phyloP scores from a whole-genome alignment of 2,329 filamentous ascomycete genomes.

The Fusarium penzigii region DNA sequence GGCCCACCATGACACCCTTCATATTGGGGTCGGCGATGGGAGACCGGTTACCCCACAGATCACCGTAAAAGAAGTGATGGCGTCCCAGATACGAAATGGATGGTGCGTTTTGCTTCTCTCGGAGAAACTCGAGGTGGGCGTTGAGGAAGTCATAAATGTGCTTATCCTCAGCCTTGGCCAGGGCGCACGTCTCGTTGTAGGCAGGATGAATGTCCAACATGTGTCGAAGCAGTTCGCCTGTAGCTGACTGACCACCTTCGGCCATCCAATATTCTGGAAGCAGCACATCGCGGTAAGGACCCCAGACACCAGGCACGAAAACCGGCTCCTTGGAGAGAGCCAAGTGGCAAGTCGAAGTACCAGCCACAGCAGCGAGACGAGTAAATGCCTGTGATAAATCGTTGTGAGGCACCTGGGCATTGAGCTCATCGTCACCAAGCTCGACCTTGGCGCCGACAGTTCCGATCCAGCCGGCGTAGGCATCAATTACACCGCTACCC shows the following conservation, averaged over 20 bases:
- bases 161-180: slow-evolving; percentile 78
- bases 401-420: slow-evolving; percentile 69
- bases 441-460: slow-evolving; percentile 97
- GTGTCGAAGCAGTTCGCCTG: slow-evolving; percentile 90
- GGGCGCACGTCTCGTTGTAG: slow-evolving; percentile 75
- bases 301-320: slow-evolving; percentile 96
- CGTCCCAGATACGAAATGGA: slow-evolving; percentile 82
- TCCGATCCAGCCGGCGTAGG: slow-evolving; percentile 97
- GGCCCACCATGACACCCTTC: slow-evolving; percentile 84
- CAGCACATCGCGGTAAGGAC: slow-evolving; percentile 91
- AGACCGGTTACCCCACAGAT: slow-evolving; percentile 94
- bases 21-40: slow-evolving; percentile 91
- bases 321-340: slow-evolving; percentile 93
- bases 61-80: slow-evolving; percentile 98
- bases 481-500: slow-evolving; percentile 95
- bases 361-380: slow-evolving; percentile 88
- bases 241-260: slow-evolving; percentile 94
- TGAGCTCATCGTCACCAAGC: slow-evolving; percentile 65
- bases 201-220: slow-evolving; percentile 94
- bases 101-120: slow-evolving; percentile 67
- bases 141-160: slow-evolving; percentile 98
- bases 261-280: slow-evolving; percentile 95
- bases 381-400: slow-evolving; percentile 92
- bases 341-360: slow-evolving; percentile 95
- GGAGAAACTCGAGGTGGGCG: slow-evolving; percentile 77